A percentile compares a stretch with the other conserved stretches of the same genome.
phyloP scores from a whole-genome alignment of 306 rosid genomes.

The Cucurbita moschata region DNA sequence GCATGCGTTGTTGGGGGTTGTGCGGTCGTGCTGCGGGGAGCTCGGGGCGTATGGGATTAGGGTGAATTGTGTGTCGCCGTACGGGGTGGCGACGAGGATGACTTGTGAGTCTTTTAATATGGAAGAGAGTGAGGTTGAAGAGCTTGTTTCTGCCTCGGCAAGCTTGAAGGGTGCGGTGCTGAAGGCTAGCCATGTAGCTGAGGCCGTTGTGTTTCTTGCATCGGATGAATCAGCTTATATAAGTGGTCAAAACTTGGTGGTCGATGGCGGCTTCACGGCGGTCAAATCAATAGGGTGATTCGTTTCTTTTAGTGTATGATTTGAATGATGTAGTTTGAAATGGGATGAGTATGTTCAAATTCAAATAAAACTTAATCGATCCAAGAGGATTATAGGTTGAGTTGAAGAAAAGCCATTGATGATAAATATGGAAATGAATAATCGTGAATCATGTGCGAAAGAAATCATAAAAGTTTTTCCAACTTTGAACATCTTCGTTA shows the following conservation, averaged over 20 bases:
- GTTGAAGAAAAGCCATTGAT: too few relatives aligned
- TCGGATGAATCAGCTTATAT: slow-evolving; percentile 53
- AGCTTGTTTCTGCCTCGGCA: slow-evolving; percentile 13
- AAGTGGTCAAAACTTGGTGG: slow-evolving; percentile 64
- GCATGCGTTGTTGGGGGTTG: slow-evolving; percentile 60
- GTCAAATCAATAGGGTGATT: slow-evolving; percentile 6
- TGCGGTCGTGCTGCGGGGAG: slow-evolving; percentile 49
- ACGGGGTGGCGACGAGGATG: slow-evolving; percentile 63
- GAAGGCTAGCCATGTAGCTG: slow-evolving; percentile 61
- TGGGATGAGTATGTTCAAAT: neutral
- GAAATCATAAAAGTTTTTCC: too few relatives aligned
- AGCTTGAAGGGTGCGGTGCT: slow-evolving; percentile 57
- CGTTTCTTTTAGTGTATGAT: neutral
- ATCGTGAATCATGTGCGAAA: too few relatives aligned
- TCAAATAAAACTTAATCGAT: too few relatives aligned
- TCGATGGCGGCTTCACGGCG: slow-evolving; percentile 72
- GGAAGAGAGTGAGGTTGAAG: slow-evolving; percentile 35
- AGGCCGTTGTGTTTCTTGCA: slow-evolving; percentile 72
- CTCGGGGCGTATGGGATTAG: slow-evolving; percentile 70
- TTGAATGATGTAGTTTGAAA: neutral
- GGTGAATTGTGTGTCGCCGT: slow-evolving; percentile 68
- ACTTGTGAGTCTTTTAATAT: slow-evolving; percentile 30
- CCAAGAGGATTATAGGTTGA: neutral
- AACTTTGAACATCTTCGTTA: too few relatives aligned
- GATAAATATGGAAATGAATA: too few relatives aligned